Evolutionary conservation across 2,329 filamentous ascomycete species (phyloP).

Genomic region (Alternaria atra): DNA sequence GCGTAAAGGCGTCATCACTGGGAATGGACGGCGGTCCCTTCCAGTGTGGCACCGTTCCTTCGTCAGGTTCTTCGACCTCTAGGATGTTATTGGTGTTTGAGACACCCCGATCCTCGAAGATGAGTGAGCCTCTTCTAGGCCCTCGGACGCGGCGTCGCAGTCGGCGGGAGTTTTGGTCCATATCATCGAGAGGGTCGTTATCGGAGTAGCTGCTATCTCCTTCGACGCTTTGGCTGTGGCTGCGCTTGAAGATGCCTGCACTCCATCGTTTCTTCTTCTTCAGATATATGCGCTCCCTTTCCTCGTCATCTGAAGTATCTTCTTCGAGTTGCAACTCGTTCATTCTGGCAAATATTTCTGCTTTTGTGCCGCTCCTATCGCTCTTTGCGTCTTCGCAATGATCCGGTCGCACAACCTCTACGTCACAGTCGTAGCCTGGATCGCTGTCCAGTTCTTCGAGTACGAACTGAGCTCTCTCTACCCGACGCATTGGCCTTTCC

Average conservation of each 20-base stretch:
- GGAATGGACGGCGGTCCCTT: slow-evolving; percentile 49
- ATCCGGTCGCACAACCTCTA: slow-evolving; percentile 56
- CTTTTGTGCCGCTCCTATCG: slow-evolving; percentile 39
- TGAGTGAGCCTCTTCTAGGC: slow-evolving; percentile 44
- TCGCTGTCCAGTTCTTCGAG: slow-evolving; percentile 56
- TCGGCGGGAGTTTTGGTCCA: slow-evolving; percentile 51
- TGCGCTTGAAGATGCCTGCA: slow-evolving; percentile 56
- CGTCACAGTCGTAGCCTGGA: slow-evolving; percentile 51
- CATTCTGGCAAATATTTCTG: slow-evolving; percentile 47
- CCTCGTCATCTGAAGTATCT: slow-evolving; percentile 46
- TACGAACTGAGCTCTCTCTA: slow-evolving; percentile 49
- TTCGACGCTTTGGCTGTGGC: slow-evolving; percentile 56
- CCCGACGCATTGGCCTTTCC: slow-evolving; percentile 31
- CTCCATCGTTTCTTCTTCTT: slow-evolving; percentile 55
- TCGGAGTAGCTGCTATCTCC: slow-evolving; percentile 56
- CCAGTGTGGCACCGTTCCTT: slow-evolving; percentile 39
- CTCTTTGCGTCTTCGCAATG: slow-evolving; percentile 55
- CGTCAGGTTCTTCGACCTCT: slow-evolving; percentile 52
- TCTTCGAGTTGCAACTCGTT: slow-evolving; percentile 47
- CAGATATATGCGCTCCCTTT: slow-evolving; percentile 35
- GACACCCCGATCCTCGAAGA: slow-evolving; percentile 53
- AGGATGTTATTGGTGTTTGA: slow-evolving; percentile 47
- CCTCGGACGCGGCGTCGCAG: slow-evolving; percentile 55
- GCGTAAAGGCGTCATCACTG: slow-evolving; percentile 50
- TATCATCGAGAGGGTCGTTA: slow-evolving; percentile 53